Evolutionary conservation across 2,329 filamentous ascomycete species (phyloP), one percentile per base, ranked within the genome.

Genomic region (Sclerotinia trifoliorum): DNA sequence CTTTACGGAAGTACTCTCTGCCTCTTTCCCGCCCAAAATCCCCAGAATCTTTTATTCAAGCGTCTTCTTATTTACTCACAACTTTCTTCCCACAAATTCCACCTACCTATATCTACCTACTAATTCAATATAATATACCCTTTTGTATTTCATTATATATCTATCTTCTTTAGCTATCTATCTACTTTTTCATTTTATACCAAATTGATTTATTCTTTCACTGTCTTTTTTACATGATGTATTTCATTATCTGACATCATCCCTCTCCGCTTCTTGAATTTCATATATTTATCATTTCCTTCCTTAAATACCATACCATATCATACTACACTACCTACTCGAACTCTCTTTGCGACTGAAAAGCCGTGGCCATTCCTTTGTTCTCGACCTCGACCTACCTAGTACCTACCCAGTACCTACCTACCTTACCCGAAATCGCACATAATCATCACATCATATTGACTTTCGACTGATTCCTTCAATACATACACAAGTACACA

Each of bases 321-420:
- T 3, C 35, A 35, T 39, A 60, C 10, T 5, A 29, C 29, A 29
- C 42, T 17, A 15, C 57, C n/a, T 13, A 26, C 48, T 65, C 24
- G 48, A 49, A 32, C 44, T 54, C 52, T 46, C 52, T 46, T 56
- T 55, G 51, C 24, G 63, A 65, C 49, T 26, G 49, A 65, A 55
- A 24, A 57, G 51, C 63, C 63, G 63, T n/a, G 24, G 42, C 51
- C 62, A 56, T 65, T 65, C 62, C 62, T 65, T 65, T 65, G 62
- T 56, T 56, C 62, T 56, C 62, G 62, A 65, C 39, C 35, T 29
- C 60, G 44, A 35, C 26, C 13, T 26, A 21, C 29, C 17, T 35
- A 10, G 35, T 35, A 35, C 35, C 35, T 35, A 5, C n/a, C n/a
- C n/a, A n/a, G n/a, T n/a, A n/a, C 4, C 35, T 19, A 26, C 39